These are phyloP conservation scores for Chaetoceros tenuissimus DNA, from an alignment of 108 stramenopile species.

Conservation along the genomic window DNA sequence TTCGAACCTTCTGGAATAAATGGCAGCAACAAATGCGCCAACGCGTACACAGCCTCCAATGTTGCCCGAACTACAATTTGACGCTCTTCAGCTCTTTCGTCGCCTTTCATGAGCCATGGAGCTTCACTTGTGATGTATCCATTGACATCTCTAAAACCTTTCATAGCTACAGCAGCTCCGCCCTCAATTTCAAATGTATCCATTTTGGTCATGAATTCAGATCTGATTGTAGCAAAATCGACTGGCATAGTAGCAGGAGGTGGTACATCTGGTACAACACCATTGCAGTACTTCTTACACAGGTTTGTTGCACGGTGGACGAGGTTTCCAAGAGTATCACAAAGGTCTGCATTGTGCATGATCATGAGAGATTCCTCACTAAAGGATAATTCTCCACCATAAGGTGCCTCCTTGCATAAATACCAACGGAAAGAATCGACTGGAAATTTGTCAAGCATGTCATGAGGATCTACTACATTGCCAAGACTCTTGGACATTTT, in stretches of 20 bases:
- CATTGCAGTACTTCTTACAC: conserved; percentile 79
- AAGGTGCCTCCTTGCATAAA: conserved; percentile 86
- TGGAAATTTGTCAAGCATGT: conserved; percentile 79
- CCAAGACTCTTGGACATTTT: conserved; percentile 99
- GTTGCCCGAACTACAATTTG: conserved; percentile 80
- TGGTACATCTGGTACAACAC: conserved; percentile 68
- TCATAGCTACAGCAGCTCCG: conserved; percentile 65
- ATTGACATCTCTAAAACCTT: conserved; percentile 83
- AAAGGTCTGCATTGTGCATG: conserved; percentile 95
- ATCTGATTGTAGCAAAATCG: conserved; percentile 51
- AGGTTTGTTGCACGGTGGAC: conserved; percentile 93
- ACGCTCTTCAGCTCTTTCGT: conserved; percentile 68
- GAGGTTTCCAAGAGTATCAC: conserved; percentile 93
- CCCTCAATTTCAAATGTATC: conserved; percentile 64
- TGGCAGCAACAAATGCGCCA: conserved; percentile 87
- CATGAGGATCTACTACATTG: conserved; percentile 96
- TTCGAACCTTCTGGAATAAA: conserved; percentile 82
- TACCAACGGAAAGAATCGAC: conserved; percentile 95
- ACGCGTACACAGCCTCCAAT: conserved; percentile 89
- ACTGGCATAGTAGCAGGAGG: conserved; percentile 30
- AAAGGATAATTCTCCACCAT: conserved; percentile 90
- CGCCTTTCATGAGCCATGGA: conserved; percentile 94
- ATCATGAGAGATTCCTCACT: conserved; percentile 70
- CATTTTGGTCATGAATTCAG: conserved; percentile 62
- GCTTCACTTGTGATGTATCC: conserved; percentile 90